Conservation (phyloP, 192 early-diverging fungal species). For the Funneliformis geosporum region DNA sequence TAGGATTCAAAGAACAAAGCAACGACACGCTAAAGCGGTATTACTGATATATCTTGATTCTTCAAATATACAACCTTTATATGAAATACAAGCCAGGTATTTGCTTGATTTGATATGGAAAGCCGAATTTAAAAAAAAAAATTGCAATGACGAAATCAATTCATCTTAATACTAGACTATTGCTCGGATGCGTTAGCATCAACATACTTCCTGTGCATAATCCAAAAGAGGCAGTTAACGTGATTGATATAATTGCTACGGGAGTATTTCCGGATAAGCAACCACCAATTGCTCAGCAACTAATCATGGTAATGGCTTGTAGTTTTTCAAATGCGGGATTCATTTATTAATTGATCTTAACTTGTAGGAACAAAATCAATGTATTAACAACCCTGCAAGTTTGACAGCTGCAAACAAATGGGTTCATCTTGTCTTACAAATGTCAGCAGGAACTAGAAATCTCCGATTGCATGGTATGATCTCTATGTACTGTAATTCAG, state of each 20-base stretch:
- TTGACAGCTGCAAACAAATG: constrained; percentile 22
- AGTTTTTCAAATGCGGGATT: background rate
- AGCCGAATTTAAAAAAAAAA: too few species aligned
- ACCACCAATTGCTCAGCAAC: background rate
- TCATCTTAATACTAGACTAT: too few species aligned
- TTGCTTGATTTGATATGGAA: too few species aligned
- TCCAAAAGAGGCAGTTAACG: background rate
- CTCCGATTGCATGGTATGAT: constrained; percentile 27
- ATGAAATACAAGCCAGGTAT: constrained; percentile 17
- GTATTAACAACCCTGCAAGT: constrained; percentile 12
- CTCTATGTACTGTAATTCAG: too few species aligned
- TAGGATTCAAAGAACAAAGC: background rate
- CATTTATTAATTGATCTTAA: background rate
- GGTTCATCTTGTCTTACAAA: constrained; percentile 26
- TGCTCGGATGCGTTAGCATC: background rate
- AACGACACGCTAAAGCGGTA: constrained; percentile 9
- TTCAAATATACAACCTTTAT: constrained; percentile 14
- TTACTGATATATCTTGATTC: constrained; percentile 2
- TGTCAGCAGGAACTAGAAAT: constrained; percentile 20
- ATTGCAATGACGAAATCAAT: too few species aligned
- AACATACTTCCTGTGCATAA: constrained; percentile 21
- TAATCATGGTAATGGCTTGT: constrained; percentile 4
- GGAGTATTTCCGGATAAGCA: constrained; percentile 9
- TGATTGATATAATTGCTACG: background rate
- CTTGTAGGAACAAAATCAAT: background rate